These are phyloP conservation scores for Hippophae gyantsensis DNA, from an alignment of 306 rosid species.

Conservation along the genomic window DNA sequence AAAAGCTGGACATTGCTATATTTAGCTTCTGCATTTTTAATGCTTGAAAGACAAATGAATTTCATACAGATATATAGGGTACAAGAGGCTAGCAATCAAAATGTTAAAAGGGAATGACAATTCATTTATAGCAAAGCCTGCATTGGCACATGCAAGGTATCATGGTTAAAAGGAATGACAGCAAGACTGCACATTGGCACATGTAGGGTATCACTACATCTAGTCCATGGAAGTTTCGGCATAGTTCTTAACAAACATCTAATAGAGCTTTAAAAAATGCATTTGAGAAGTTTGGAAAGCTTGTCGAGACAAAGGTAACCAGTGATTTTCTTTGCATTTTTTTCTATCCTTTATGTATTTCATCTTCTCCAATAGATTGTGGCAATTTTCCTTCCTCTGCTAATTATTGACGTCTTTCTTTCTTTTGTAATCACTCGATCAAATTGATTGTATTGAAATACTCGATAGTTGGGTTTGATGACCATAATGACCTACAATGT, in stretches of 20 bases:
- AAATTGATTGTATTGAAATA: conserved; percentile 15
- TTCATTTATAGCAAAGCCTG: too few species aligned
- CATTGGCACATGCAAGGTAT: too few species aligned
- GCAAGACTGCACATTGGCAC: too few species aligned
- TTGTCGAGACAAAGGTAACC: conserved; percentile 83
- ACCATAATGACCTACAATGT: neutral
- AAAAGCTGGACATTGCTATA: too few species aligned
- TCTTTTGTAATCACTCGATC: conserved; percentile 1
- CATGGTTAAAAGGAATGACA: too few species aligned
- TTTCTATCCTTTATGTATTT: neutral
- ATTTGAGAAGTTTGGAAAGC: conserved; percentile 89
- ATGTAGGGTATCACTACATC: too few species aligned
- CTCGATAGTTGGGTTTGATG: conserved; percentile 8
- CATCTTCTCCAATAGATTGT: neutral
- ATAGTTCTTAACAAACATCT: conserved; percentile 23
- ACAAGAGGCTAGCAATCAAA: too few species aligned
- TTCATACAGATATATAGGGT: too few species aligned
- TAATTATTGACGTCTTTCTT: neutral
- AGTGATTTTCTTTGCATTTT: neutral
- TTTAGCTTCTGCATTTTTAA: too few species aligned
- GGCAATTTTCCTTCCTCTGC: neutral
- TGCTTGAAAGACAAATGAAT: too few species aligned
- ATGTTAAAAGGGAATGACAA: too few species aligned
- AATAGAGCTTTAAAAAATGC: conserved; percentile 76
- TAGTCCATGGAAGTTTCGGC: too few species aligned